Conservation (phyloP, 1,284 basidiomycete species). For the Austroboletus niveus region DNA sequence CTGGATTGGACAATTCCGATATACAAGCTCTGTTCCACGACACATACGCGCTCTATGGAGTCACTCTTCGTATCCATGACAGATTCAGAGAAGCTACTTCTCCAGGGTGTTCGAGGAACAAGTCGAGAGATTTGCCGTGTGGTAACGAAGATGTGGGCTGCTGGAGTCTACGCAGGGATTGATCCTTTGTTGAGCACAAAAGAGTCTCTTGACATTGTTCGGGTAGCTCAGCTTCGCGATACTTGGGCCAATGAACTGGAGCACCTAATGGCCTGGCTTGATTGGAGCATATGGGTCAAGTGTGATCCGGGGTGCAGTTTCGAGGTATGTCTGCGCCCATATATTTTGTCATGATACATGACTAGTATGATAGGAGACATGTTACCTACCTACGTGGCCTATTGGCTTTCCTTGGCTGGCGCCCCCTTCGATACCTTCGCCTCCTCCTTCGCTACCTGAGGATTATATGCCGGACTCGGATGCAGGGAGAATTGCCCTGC, state of each 20-base stretch:
- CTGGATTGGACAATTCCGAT: slow-evolving; percentile 28
- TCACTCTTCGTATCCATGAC: slow-evolving; percentile 26
- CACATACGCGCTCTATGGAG: slow-evolving; percentile 34
- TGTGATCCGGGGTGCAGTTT: slow-evolving; percentile 35
- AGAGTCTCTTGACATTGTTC: background rate
- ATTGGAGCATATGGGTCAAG: slow-evolving; percentile 41
- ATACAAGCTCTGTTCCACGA: slow-evolving; percentile 33
- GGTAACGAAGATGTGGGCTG: background rate
- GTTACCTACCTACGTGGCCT: background rate
- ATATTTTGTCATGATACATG: background rate
- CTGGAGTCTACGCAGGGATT: slow-evolving; percentile 23
- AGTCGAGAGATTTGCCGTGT: slow-evolving; percentile 12
- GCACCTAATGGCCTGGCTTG: slow-evolving; percentile 39
- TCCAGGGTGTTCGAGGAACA: slow-evolving; percentile 34
- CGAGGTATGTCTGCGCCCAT: slow-evolving; percentile 28
- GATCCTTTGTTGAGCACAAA: slow-evolving; percentile 12
- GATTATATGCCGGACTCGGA: too few species aligned
- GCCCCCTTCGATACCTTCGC: too few species aligned
- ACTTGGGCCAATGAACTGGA: slow-evolving; percentile 19
- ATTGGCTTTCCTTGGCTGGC: background rate
- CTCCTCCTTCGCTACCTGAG: too few species aligned
- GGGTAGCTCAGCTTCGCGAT: background rate
- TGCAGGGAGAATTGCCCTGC: too few species aligned
- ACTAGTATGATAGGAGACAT: background rate
- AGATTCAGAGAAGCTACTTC: slow-evolving; percentile 36